A percentile compares a stretch with the other conserved stretches of the same genome.
Evolutionary conservation across 192 early-diverging fungal genomes (phyloP).

Genomic region (Rhizoclosmatium sp.): DNA sequence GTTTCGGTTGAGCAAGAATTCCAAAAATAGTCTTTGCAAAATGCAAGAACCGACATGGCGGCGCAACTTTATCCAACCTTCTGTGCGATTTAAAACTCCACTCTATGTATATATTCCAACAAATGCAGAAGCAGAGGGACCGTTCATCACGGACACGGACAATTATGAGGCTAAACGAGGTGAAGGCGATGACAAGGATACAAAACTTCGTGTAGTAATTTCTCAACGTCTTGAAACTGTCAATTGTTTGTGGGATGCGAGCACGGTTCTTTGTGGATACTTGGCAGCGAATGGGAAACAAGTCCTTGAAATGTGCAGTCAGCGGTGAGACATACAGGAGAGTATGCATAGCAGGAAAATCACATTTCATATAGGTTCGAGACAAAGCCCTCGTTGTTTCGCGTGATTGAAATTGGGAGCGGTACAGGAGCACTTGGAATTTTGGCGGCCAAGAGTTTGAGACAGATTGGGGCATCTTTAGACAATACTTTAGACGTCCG

Average conservation of each 20-base stretch:
- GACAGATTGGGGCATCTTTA: background rate
- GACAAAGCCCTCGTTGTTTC: background rate
- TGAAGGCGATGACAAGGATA: too few relatives aligned
- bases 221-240: constrained; percentile 10
- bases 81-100: too few relatives aligned
- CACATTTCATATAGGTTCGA: too few relatives aligned
- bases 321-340: background rate
- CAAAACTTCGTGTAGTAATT: too few relatives aligned
- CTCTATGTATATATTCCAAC: too few relatives aligned
- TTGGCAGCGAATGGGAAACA: background rate
- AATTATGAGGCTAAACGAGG: too few relatives aligned
- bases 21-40: too few relatives aligned
- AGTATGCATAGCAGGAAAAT: background rate
- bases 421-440: constrained; percentile 14
- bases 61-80: too few relatives aligned
- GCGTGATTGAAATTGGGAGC: constrained; percentile 21
- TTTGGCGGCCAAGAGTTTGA: constrained; percentile 8
- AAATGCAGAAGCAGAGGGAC: too few relatives aligned
- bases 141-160: too few relatives aligned
- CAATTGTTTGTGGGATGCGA: constrained; percentile 18
- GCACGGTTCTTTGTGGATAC: constrained; percentile 14
- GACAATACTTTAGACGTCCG: background rate
- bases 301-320: constrained; percentile 1
- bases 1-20: too few relatives aligned
- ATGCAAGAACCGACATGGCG: too few relatives aligned